A percentile compares a stretch with the other conserved stretches of the same genome.
Conservation (phyloP, 768 basidiomycete species). For the Phlegmacium glaucopus region DNA sequence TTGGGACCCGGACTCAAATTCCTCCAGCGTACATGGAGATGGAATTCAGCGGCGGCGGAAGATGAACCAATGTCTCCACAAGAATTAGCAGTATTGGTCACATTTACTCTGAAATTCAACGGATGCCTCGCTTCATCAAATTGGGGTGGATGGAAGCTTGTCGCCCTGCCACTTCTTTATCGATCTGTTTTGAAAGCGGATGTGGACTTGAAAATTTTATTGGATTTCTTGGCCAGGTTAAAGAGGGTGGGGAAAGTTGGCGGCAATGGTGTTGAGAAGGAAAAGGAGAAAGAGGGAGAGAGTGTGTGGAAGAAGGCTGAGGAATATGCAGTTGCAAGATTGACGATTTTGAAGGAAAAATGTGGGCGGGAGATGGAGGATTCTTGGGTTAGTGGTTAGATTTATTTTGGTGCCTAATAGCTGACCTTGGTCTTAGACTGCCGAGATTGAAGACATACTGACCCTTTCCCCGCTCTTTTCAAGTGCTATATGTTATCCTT, state of each 20-base stretch:
- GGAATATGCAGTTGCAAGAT: constrained; percentile 40
- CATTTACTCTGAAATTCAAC: constrained; percentile 52
- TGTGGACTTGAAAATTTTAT: constrained; percentile 33
- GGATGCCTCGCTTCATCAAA: constrained; percentile 59
- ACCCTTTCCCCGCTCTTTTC: constrained; percentile 51
- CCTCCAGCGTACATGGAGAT: constrained; percentile 47
- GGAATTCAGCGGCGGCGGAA: constrained; percentile 10
- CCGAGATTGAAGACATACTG: constrained; percentile 53
- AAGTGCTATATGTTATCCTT: constrained; percentile 33
- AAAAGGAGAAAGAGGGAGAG: constrained; percentile 45
- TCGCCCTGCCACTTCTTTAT: constrained; percentile 59
- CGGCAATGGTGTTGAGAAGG: constrained; percentile 34
- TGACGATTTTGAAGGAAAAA: constrained; percentile 39
- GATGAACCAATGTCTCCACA: constrained; percentile 5
- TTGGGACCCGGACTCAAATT: constrained; percentile 53
- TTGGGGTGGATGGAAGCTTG: constrained; percentile 77
- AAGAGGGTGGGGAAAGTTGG: not conserved
- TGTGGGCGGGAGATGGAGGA: constrained; percentile 28
- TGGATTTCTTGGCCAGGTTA: constrained; percentile 45
- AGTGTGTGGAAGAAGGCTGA: constrained; percentile 39
- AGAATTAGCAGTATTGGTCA: constrained; percentile 4
- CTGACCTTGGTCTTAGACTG: constrained; percentile 31
- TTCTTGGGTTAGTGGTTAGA: constrained; percentile 29
- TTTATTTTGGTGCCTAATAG: constrained; percentile 2
- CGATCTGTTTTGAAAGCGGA: constrained; percentile 40